Base-by-base conservation (phyloP, 768 basidiomycete genomes). In the Pleurotus eryngii region DNA sequence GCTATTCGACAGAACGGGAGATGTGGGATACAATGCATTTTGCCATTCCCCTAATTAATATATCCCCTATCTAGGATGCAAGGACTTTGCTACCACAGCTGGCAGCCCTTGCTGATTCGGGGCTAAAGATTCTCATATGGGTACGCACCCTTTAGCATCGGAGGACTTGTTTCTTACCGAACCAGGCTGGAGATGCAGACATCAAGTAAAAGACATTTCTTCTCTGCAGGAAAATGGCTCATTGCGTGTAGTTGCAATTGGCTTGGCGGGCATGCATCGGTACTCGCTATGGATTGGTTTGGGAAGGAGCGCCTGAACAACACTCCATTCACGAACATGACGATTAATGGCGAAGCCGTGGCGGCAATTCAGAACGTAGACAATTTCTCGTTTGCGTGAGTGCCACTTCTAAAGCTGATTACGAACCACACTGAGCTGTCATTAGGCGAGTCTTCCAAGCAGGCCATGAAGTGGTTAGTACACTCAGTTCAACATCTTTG, bases 331-430 rank as follows among this genome's bases (percentile, higher is more conserved):
- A 76, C 61, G 4, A 85, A 85, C 59, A 85, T 87, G 72, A 85
- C 85, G 0, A 76, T 87, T 24, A 53, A 75, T 38, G 82, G 79
- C 1, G 68, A 65, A 4, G 61, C 81, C 0, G 78, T 87, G 4
- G 86, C 83, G 0, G 80, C 83, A 0, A 75, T 86, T 15, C 79
- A 84, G 64, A 86, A 86, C 50, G 80, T 87, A 35, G 83, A 82
- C 59, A 84, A 84, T 57, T 86, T 87, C 64, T 74, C 81, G 0
- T 88, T 87, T 66, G 86, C 84, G 84, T 86, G 57, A 63, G 84
- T 78, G 2, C 8, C 45, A 3, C 18, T 56, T 27, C 22, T 22
- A 18, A 8, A 4, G 15, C 27, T 1, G 30, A 26, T 39, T 42
- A 43, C 39, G 49, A 26, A 53, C 27, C 14, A 40, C 24, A 4